These are phyloP conservation scores for Asterophora parasitica DNA, from an alignment of 768 basidiomycete species.

Conservation along the genomic window DNA sequence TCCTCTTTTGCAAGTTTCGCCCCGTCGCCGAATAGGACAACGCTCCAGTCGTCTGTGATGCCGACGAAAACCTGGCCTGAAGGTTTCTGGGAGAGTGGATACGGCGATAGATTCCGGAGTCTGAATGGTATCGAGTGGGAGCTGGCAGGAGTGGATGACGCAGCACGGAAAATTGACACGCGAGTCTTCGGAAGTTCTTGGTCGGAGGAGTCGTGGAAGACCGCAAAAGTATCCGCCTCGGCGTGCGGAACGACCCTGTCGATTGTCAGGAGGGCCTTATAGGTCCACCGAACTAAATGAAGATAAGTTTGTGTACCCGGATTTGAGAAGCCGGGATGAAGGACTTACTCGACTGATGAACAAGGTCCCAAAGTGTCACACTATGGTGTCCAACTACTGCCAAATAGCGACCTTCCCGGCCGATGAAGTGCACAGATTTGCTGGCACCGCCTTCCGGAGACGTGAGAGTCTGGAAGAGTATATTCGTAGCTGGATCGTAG, in stretches of 20 bases:
- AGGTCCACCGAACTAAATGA: conserved; percentile 57
- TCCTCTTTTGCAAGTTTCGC: conserved; percentile 37
- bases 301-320: neutral
- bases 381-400: conserved; percentile 44
- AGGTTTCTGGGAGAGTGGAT: conserved; percentile 24
- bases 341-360: conserved; percentile 52
- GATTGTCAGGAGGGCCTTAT: conserved; percentile 32
- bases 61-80: conserved; percentile 56
- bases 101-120: conserved; percentile 46
- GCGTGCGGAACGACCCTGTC: conserved; percentile 51
- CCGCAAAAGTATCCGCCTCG: conserved; percentile 51
- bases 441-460: conserved; percentile 47
- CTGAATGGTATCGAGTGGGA: conserved; percentile 53
- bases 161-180: conserved; percentile 44
- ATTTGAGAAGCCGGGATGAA: neutral
- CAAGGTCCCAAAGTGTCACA: conserved; percentile 69
- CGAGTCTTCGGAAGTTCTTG: conserved; percentile 30
- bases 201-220: conserved; percentile 38
- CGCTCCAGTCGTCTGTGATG: conserved; percentile 61
- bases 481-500: conserved; percentile 65
- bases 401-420: conserved; percentile 66
- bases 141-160: conserved; percentile 40
- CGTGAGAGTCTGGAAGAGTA: conserved; percentile 54
- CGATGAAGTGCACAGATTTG: conserved; percentile 58
- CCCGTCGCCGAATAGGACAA: conserved; percentile 66